These are phyloP conservation scores for Madurella fahalii DNA, from an alignment of 2,329 filamentous ascomycete genomes.

Conservation along the genomic window DNA sequence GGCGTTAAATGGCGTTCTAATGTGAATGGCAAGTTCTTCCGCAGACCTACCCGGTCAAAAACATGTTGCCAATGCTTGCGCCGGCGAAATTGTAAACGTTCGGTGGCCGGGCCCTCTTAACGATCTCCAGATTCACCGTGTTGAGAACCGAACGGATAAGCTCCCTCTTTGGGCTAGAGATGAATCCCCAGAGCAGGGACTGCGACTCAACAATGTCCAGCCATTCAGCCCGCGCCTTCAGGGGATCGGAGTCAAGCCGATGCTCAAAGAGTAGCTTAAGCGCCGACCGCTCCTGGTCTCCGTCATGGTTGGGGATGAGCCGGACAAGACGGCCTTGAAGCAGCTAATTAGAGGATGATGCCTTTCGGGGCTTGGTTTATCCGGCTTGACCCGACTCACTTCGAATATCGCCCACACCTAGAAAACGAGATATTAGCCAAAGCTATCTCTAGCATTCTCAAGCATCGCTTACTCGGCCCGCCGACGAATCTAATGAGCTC, in stretches of 20 bases:
- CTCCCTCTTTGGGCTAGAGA: conserved; percentile 69
- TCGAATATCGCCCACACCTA: conserved; percentile 64
- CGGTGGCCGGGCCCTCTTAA: conserved; percentile 68
- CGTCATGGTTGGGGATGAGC: conserved; percentile 68
- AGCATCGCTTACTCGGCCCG: conserved; percentile 64
- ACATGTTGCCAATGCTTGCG: conserved; percentile 74
- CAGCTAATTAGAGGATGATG: not conserved
- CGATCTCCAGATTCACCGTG: conserved; percentile 70
- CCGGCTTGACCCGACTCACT: conserved; percentile 45
- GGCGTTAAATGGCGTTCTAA: not conserved
- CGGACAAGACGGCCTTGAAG: conserved; percentile 70
- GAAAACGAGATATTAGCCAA: not conserved
- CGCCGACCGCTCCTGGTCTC: conserved; percentile 62
- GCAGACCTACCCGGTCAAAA: conserved; percentile 61
- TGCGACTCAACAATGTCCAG: conserved; percentile 81
- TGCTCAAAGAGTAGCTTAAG: conserved; percentile 86
- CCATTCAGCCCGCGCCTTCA: conserved; percentile 72
- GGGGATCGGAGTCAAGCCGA: conserved; percentile 62
- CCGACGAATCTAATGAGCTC: conserved; percentile 94
- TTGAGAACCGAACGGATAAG: conserved; percentile 75
- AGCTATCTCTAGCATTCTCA: not conserved
- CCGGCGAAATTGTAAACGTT: conserved; percentile 74
- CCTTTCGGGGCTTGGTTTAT: not conserved
- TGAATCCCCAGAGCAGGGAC: conserved; percentile 68
- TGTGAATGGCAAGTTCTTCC: not conserved